Evolutionary conservation across 371 early-diverging fungal species (phyloP), one percentile per base, ranked within the genome.

Genomic region (Mortierella sp.): DNA sequence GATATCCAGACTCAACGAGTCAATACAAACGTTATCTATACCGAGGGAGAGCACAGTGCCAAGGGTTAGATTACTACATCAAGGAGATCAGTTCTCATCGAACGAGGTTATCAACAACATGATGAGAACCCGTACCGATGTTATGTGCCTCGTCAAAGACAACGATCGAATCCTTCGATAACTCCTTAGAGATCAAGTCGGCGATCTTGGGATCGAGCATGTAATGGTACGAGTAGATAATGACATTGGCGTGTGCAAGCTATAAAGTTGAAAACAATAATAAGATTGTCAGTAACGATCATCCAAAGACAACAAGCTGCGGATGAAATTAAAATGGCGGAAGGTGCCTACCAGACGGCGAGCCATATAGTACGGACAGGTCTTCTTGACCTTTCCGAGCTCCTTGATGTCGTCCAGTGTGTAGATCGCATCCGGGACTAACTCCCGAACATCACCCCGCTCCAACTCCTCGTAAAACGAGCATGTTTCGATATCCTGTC

Each of bases 121-220:
- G 49, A 38, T 18, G 18, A 29, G 29, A 54, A 11, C 1, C 16
- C 77, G n/a, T 91, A 95, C 98, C 99, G 76, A 99, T 99, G 87
- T 99, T 99, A 91, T 99, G 99, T 4, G 99, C 99, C 88, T 99
- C 99, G 90, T 99, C 99, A 92, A 99, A 99, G 5, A 99, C 97
- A 8, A 99, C 97, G 75, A 99, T 98, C 74, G 95, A 93, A 77
- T 99, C 97, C 86, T 95, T 96, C n/a, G 96, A 94, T 43, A 99
- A 79, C 78, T 99, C 98, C 88, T 95, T 96, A 0, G 98, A 97
- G 11, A 99, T 97, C 70, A 99, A 88, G 49, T 99, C 98, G 18
- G 99, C 99, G 10, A 99, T 99, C 90, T 98, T 98, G 27, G 99
- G 99, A 89, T 99, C 99, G 74, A 99, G 91, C 90, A 99, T 94